Evolutionary conservation across 495 filamentous ascomycete genomes (phyloP).

Genomic region (Neurospora tetrasperma): DNA sequence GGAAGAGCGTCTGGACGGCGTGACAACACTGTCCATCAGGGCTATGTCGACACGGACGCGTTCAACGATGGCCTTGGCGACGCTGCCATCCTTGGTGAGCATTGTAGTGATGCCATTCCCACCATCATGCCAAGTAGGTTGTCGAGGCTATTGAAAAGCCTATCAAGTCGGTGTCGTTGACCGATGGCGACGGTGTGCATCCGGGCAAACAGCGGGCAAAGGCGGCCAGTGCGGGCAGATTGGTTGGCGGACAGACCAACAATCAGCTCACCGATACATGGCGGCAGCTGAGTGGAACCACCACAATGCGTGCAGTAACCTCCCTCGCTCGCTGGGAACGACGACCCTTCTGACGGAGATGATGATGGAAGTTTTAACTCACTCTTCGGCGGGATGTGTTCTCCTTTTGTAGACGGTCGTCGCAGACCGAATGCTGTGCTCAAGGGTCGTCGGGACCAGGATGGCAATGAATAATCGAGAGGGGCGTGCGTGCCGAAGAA

Average conservation of each 20-base stretch:
- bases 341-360: neutral
- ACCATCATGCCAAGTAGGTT: neutral
- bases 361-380: neutral
- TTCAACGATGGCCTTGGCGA: neutral
- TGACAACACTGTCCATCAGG: neutral
- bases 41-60: neutral
- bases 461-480: neutral
- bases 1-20: neutral
- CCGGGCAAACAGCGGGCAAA: neutral
- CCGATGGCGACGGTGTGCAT: neutral
- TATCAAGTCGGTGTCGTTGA: neutral
- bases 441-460: neutral
- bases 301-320: neutral
- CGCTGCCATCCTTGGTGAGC: neutral
- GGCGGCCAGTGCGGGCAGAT: neutral
- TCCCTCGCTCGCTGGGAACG: neutral
- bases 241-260: neutral
- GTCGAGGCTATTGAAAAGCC: neutral
- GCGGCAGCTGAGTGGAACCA: neutral
- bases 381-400: slow-evolving; percentile 1
- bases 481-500: neutral
- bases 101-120: neutral
- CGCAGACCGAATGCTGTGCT: neutral
- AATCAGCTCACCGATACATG: slow-evolving; percentile 1
- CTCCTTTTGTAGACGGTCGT: slow-evolving; percentile 1